These are phyloP conservation scores for Oidium heveae DNA, from an alignment of 2,329 filamentous ascomycete genomes.

Conservation along the genomic window DNA sequence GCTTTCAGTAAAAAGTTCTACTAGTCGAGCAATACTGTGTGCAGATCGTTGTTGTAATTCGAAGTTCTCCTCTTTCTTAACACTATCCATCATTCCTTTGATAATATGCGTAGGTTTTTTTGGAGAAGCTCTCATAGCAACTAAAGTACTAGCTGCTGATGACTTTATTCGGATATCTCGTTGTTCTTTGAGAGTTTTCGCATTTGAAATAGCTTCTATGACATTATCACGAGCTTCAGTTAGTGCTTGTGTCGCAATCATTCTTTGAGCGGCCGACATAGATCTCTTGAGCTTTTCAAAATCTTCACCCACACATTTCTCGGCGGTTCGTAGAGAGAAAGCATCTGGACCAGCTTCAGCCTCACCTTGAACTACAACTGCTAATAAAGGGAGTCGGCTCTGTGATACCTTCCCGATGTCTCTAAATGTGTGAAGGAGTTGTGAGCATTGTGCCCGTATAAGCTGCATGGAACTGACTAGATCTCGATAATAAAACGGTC, in stretches of 20 bases:
- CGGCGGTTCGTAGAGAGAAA: slow-evolving; percentile 68
- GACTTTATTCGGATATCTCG: slow-evolving; percentile 72
- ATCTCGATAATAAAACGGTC: slow-evolving; percentile 66
- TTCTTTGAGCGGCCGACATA: slow-evolving; percentile 67
- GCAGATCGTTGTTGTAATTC: slow-evolving; percentile 75
- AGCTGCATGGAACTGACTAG: slow-evolving; percentile 76
- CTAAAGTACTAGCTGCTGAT: slow-evolving; percentile 62
- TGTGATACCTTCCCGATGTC: slow-evolving; percentile 66
- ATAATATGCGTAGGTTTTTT: slow-evolving; percentile 88
- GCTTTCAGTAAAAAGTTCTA: slow-evolving; percentile 62
- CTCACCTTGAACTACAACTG: slow-evolving; percentile 85
- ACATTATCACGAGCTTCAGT: slow-evolving; percentile 52
- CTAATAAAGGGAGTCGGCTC: slow-evolving; percentile 51
- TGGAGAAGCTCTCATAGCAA: slow-evolving; percentile 66
- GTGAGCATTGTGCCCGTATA: slow-evolving; percentile 73
- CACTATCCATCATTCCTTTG: slow-evolving; percentile 93
- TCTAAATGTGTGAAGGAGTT: slow-evolving; percentile 72
- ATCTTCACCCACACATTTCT: slow-evolving; percentile 65
- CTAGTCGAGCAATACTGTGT: slow-evolving; percentile 55
- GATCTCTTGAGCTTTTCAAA: slow-evolving; percentile 71
- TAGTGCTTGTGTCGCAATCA: slow-evolving; percentile 59
- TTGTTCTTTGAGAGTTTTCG: slow-evolving; percentile 50
- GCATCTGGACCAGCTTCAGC: slow-evolving; percentile 74
- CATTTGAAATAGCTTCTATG: slow-evolving; percentile 50
- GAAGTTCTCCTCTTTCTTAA: slow-evolving; percentile 81